Base-by-base conservation (phyloP, 192 early-diverging fungal genomes). In the Ambispora gerdemannii region DNA sequence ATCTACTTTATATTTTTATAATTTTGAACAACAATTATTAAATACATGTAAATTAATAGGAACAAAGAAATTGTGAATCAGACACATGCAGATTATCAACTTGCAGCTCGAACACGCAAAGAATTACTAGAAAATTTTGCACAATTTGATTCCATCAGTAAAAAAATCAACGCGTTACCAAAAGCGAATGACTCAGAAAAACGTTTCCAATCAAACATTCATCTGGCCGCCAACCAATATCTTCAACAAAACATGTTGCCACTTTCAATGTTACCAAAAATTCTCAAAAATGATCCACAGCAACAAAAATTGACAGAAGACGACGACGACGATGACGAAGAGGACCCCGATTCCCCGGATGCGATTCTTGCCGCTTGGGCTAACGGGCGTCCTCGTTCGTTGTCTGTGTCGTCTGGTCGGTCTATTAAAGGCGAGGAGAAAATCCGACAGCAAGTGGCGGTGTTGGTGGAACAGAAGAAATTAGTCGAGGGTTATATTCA, bases 181-280 rank as follows among this genome's bases (percentile, higher is more conserved):
- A 80, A 80, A 0, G 67, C 65, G 4, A 76, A 84, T 1, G 65
- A 82, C 0, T 73, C 80, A 24, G 76, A 81, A 67, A 77, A 81
- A 31, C 86, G 88, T 27, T 72, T 92, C 34, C 86, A 91, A 36
- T 52, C 65, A n/a, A 88, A 87, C 17, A 81, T 92, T 22, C 81
- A 88, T 15, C 76, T 81, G 15, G 80, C 83, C 2, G 86, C 88
- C 3, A 88, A 80, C 24, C 82, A 88, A 68, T 92, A 91, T 43
- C 72, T 92, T 47, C 91, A 92, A 73, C 82, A 83, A 30, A 87
- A 88, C 31, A 92, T 92, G 91, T 85, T 91, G 33, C 87, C 91
- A 11, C 78, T 92, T 22, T 85, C 85, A 8, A 84, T 91, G 70
- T 73, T 92, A 27, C 91, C 91, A 19, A 76, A 79, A 34, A 80